Conservation (phyloP, 164 flowering plant species). For the Stephania yunnanensis region DNA sequence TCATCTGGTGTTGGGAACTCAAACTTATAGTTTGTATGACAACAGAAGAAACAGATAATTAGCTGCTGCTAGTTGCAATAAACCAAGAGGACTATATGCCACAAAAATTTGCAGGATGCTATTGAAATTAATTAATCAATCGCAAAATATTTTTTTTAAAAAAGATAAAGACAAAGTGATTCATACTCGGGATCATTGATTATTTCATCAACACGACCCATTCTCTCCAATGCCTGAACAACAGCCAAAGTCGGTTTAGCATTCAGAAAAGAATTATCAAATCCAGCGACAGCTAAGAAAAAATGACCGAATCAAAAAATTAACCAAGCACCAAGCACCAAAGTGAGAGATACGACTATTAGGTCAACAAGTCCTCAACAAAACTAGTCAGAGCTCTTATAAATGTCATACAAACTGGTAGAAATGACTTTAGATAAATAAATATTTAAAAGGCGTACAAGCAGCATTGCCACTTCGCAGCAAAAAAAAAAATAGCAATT, state of each 20-base stretch:
- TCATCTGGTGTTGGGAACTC: slow-evolving; percentile 99
- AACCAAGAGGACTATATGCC: not conserved
- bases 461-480: not conserved
- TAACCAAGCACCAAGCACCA: too few relatives aligned
- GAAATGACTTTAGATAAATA: not conserved
- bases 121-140: not conserved
- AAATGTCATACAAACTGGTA: not conserved
- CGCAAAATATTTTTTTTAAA: not conserved
- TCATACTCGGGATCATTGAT: slow-evolving; percentile 95
- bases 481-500: too few relatives aligned
- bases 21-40: slow-evolving; percentile 82
- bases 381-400: not conserved
- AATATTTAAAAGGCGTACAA: not conserved
- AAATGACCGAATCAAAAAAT: not conserved
- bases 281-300: not conserved
- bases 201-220: slow-evolving; percentile 85
- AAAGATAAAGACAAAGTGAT: slow-evolving; percentile 3
- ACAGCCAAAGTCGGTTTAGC: not conserved
- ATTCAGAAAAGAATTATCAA: not conserved
- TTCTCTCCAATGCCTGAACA: slow-evolving; percentile 76
- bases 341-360: slow-evolving; percentile 4
- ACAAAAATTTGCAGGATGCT: not conserved
- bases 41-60: slow-evolving; percentile 6
- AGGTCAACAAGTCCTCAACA: too few relatives aligned
- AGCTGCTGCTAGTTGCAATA: not conserved